Evolutionary conservation across 495 filamentous ascomycete genomes (phyloP).

Genomic region (Evernia prunastri): DNA sequence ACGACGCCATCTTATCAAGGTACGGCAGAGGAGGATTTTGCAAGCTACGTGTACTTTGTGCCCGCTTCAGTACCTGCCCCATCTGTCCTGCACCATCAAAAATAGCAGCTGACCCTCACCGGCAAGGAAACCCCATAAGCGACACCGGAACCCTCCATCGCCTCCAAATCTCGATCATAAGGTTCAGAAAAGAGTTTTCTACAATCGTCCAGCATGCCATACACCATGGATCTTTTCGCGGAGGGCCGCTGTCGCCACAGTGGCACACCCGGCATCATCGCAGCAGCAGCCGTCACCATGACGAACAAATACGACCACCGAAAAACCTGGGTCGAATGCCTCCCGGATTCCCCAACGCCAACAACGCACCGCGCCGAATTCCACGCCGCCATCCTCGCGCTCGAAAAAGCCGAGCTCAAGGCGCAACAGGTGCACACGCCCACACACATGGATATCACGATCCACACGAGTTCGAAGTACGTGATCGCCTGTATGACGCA

Average conservation of each 20-base stretch:
- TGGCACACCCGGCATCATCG: conserved; percentile 27
- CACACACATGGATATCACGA: background rate
- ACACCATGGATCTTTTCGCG: conserved; percentile 36
- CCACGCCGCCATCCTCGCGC: conserved; percentile 35
- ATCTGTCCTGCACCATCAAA: too few relatives aligned
- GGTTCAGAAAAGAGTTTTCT: background rate
- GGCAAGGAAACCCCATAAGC: background rate
- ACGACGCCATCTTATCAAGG: too few relatives aligned
- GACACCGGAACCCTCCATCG: background rate
- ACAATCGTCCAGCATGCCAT: conserved; percentile 29
- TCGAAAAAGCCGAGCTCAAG: conserved; percentile 32
- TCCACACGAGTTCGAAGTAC: conserved; percentile 12
- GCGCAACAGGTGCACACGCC: conserved; percentile 18
- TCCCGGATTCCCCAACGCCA: conserved; percentile 23
- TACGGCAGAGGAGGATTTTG: too few relatives aligned
- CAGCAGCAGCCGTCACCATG: conserved; percentile 33
- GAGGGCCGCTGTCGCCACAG: conserved; percentile 39
- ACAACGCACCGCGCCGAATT: conserved; percentile 41
- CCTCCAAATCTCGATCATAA: background rate
- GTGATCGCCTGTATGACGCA: conserved; percentile 11
- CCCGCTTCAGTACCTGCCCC: too few relatives aligned
- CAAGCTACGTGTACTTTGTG: too few relatives aligned
- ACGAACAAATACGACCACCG: background rate
- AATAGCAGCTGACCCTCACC: too few relatives aligned
- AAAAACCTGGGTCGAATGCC: conserved; percentile 4